Evolutionary conservation across 768 basidiomycete species (phyloP).

Genomic region (Trametes elegans): DNA sequence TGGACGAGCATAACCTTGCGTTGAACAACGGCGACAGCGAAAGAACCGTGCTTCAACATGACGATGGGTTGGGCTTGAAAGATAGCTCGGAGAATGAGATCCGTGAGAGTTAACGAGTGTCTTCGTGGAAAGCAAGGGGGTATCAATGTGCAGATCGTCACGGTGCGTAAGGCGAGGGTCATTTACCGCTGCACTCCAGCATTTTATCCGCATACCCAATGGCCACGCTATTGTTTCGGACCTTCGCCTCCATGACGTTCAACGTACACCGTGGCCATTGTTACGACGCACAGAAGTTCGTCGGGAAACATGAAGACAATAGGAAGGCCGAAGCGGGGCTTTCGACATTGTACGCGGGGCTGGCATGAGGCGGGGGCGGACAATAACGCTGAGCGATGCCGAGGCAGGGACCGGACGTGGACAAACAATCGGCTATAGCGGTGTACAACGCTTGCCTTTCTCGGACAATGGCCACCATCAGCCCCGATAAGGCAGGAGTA

Average conservation of each 20-base stretch:
- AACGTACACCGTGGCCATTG: background rate
- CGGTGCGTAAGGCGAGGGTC: background rate
- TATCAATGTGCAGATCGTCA: background rate
- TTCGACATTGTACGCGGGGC: background rate
- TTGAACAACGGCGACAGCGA: constrained; percentile 69
- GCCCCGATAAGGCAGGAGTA: constrained; percentile 7
- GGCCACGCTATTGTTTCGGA: constrained; percentile 11
- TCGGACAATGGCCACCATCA: background rate
- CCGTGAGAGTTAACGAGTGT: background rate
- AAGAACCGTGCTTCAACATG: constrained; percentile 43
- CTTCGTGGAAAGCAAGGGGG: background rate
- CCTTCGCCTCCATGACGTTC: background rate
- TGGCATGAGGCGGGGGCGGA: constrained; percentile 4
- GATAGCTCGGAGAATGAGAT: background rate
- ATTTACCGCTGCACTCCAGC: no score
- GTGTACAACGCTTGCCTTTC: constrained; percentile 1
- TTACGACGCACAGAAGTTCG: background rate
- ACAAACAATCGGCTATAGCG: background rate
- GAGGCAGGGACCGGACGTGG: no score
- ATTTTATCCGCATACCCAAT: background rate
- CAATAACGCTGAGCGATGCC: no score
- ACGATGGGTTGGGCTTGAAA: background rate
- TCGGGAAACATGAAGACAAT: background rate
- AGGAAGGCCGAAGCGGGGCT: background rate
- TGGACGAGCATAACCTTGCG: constrained; percentile 67